These are phyloP conservation scores for Pseudocercospora ulei DNA, from an alignment of 2,329 filamentous ascomycete genomes.

Conservation along the genomic window DNA sequence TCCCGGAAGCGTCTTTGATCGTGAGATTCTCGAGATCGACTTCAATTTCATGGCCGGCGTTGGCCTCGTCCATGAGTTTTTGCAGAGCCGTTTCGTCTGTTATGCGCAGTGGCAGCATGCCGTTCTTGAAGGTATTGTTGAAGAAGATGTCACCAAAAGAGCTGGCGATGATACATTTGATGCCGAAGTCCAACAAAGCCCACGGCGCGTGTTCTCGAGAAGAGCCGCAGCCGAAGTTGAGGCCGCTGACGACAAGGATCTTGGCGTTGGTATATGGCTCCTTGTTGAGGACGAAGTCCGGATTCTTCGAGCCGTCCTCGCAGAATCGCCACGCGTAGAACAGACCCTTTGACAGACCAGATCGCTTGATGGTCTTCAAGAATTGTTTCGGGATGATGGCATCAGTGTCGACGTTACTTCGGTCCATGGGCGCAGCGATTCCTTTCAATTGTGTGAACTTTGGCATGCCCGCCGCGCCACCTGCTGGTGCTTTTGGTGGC, in stretches of 20 bases:
- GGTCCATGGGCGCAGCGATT: slow-evolving; percentile 76
- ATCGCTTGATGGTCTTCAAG: slow-evolving; percentile 97
- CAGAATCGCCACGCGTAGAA: slow-evolving; percentile 79
- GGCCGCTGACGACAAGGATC: slow-evolving; percentile 82
- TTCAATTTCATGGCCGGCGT: slow-evolving; percentile 72
- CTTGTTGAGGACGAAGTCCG: slow-evolving; percentile 80
- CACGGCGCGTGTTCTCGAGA: slow-evolving; percentile 93
- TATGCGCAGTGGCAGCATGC: slow-evolving; percentile 83
- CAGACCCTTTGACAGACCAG: slow-evolving; percentile 75
- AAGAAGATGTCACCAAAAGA: slow-evolving; percentile 91
- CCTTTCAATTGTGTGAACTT: slow-evolving; percentile 79
- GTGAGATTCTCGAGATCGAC: slow-evolving; percentile 78
- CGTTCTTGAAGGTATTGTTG: slow-evolving; percentile 99
- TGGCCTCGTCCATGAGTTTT: slow-evolving; percentile 64
- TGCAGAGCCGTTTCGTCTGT: slow-evolving; percentile 56
- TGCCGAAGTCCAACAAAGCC: slow-evolving; percentile 93
- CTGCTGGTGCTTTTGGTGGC: slow-evolving; percentile 40
- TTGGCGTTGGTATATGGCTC: slow-evolving; percentile 74
- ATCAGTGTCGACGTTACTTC: slow-evolving; percentile 93
- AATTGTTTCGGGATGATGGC: slow-evolving; percentile 99
- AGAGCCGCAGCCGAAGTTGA: slow-evolving; percentile 90
- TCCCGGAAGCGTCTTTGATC: slow-evolving; percentile 66
- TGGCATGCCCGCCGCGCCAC: slow-evolving; percentile 56
- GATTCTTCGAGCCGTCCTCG: slow-evolving; percentile 57
- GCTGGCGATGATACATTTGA: slow-evolving; percentile 84